Evolutionary conservation across 208 protist genomes (phyloP).

Genomic region (Wallacemonas sp.): DNA sequence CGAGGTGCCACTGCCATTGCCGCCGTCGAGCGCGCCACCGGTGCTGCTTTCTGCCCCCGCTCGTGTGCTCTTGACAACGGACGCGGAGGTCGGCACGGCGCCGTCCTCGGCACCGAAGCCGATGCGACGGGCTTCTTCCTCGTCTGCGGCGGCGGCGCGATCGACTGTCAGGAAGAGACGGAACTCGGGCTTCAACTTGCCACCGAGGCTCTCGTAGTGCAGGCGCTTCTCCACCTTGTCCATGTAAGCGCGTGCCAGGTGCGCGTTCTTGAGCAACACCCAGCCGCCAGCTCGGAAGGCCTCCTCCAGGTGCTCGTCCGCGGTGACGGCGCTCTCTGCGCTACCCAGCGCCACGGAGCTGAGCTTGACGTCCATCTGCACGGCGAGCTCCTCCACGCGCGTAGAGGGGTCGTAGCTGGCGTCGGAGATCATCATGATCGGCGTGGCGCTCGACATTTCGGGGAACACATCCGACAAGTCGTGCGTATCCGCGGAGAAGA

Average conservation of each 20-base stretch:
- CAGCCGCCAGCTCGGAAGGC: slow-evolving; percentile 90
- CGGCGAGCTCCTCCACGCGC: slow-evolving; percentile 91
- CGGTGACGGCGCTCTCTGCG: slow-evolving; percentile 90
- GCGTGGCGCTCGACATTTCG: slow-evolving; percentile 64
- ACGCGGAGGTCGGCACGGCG: not conserved
- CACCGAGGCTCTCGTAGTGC: slow-evolving; percentile 78
- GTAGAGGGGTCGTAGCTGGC: slow-evolving; percentile 95
- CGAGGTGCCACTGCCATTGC: slow-evolving; percentile 4
- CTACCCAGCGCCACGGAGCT: slow-evolving; percentile 96
- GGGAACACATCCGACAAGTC: slow-evolving; percentile 51
- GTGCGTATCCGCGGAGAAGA: slow-evolving; percentile 55
- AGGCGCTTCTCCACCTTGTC: slow-evolving; percentile 95
- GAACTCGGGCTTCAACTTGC: slow-evolving; percentile 83
- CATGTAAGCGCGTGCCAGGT: slow-evolving; percentile 96
- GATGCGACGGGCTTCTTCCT: slow-evolving; percentile 9
- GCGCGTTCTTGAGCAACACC: slow-evolving; percentile 99
- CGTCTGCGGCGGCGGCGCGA: slow-evolving; percentile 65
- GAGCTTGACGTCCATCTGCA: slow-evolving; percentile 51
- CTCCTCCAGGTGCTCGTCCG: slow-evolving; percentile 90
- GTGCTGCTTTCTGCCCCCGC: slow-evolving; percentile 6
- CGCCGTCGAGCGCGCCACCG: not conserved
- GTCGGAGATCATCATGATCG: slow-evolving; percentile 86
- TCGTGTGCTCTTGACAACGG: slow-evolving; percentile 9
- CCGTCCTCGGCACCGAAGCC: not conserved
- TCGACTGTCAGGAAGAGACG: slow-evolving; percentile 98